Base-by-base conservation (phyloP, 371 early-diverging fungal species). In the Mortierella sp. region DNA sequence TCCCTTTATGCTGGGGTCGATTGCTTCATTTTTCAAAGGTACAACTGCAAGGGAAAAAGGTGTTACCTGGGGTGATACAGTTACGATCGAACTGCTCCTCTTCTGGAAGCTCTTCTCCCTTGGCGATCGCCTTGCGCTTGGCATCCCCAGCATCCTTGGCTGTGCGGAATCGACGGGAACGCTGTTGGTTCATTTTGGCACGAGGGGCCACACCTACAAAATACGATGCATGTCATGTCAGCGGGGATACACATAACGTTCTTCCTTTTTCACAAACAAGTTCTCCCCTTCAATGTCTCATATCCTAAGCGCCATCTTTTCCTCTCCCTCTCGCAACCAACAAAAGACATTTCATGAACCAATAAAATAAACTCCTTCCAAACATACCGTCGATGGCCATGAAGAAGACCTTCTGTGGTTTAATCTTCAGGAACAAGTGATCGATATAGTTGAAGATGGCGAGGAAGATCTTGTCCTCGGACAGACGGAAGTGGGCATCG, bases 151-250 rank as follows among this genome's bases (percentile, higher is more conserved):
- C 94, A 71, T 98, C 99, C 80, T 94, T 94, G 3, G 99, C 98
- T 0, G 99, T 94, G 72, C 98, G 92, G 91, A 99, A 99, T 68
- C 99, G 93, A 65, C 99, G 93, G 14, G 97, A 93, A 60, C 99
- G 97, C 89, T 99, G 99, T 89, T 99, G 99, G 87, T 99, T 99
- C 97, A 99, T 98, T 89, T 99, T 99, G 44, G 99, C 99, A 72
- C 99, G 90, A 6, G 99, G 99, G 0, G 99, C 99, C 8, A 99
- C 99, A 70, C 99, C 95, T 89, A 73, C 8, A 16, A 16, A 24
- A 12, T 24, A 38, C 16, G 63, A 71, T 21, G 41, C 41, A 51
- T 16, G 48, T 32, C 14, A 55, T 56, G 56, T 56, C 7, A 48
- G 38, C 8, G 56, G 12, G 55, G 51, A 51, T 11, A 46, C 54